A percentile compares a stretch with the other conserved stretches of the same genome.
phyloP scores from a whole-genome alignment of 2,329 filamentous ascomycete genomes.

The Aspergillus pseudoterreus region DNA sequence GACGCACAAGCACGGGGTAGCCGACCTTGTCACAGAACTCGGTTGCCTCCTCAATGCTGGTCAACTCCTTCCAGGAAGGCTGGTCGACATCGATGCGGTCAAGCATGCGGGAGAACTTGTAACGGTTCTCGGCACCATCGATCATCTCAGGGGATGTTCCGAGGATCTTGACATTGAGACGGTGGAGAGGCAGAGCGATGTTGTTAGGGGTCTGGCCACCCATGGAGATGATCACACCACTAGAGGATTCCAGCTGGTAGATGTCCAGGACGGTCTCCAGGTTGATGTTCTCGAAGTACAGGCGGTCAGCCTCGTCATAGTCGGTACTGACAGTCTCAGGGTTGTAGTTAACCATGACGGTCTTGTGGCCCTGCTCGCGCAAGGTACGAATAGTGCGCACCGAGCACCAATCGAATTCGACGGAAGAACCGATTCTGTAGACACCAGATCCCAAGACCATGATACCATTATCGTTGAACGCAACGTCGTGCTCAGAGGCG shows the following conservation, averaged over 20 bases:
- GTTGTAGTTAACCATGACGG: conserved; percentile 94
- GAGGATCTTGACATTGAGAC: conserved; percentile 85
- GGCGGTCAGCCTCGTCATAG: conserved; percentile 87
- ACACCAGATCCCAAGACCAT: conserved; percentile 97
- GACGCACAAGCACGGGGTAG: conserved; percentile 91
- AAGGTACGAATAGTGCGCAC: conserved; percentile 90
- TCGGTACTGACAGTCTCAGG: conserved; percentile 88
- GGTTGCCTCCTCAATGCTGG: conserved; percentile 85
- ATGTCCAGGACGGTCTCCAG: conserved; percentile 89
- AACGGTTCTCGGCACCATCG: conserved; percentile 92
- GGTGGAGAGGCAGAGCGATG: conserved; percentile 84
- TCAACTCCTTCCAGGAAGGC: conserved; percentile 96
- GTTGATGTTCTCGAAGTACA: conserved; percentile 96
- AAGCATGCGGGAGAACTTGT: conserved; percentile 98
- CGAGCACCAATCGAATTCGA: conserved; percentile 99
- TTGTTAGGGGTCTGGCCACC: conserved; percentile 98
- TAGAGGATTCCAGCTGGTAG: conserved; percentile 79
- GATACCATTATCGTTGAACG: conserved; percentile 83
- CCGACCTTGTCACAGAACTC: conserved; percentile 82
- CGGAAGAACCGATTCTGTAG: conserved; percentile 94
- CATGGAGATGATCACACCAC: conserved; percentile 89
- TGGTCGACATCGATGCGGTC: conserved; percentile 94
- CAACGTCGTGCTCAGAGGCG: conserved; percentile 76
- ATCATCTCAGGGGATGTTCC: conserved; percentile 99
- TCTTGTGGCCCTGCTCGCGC: conserved; percentile 79